Conservation (phyloP, 2,329 filamentous ascomycete genomes). For the Verticillium longisporum region DNA sequence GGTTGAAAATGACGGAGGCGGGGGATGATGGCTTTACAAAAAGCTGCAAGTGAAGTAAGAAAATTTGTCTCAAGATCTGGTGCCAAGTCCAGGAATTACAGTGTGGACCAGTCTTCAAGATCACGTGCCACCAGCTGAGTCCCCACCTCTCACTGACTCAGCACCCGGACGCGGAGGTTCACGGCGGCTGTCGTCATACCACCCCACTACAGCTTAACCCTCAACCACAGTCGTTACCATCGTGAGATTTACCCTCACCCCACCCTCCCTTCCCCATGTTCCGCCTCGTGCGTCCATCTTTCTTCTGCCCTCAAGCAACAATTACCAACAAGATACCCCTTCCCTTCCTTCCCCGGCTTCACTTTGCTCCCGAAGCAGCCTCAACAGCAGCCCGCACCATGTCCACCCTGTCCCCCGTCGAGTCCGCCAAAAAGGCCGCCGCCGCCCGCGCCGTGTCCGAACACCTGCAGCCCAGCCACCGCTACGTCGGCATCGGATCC, state of each 20-base stretch:
- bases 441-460: constrained; percentile 68
- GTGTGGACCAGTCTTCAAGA: no score
- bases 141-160: neutral
- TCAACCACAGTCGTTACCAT: neutral
- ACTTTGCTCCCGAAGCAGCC: neutral
- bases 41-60: no score
- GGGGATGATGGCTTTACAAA: no score
- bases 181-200: neutral
- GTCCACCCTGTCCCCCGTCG: constrained; percentile 34
- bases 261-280: neutral
- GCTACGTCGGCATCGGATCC: constrained; percentile 71
- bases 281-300: neutral
- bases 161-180: neutral
- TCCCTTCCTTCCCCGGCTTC: neutral
- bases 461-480: constrained; percentile 57
- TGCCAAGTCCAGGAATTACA: no score
- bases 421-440: constrained; percentile 68
- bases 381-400: neutral
- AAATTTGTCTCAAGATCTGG: no score
- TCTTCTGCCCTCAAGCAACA: neutral
- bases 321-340: neutral
- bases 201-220: neutral
- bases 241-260: neutral
- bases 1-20: no score
- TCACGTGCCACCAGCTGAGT: neutral